phyloP scores from a whole-genome alignment of 805 yeast species.

The Lipomyces mesembrius region DNA sequence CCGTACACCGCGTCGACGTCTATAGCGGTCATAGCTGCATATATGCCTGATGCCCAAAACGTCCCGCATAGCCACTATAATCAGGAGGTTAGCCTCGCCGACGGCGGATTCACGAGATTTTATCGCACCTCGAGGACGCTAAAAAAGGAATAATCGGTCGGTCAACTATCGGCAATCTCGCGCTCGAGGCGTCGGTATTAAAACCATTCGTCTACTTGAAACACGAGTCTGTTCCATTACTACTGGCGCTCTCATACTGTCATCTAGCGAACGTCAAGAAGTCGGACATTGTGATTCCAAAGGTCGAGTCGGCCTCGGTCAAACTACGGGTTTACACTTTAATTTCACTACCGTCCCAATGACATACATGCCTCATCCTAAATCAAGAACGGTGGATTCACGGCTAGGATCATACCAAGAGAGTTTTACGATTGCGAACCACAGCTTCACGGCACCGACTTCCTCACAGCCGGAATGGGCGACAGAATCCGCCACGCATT shows the following conservation, averaged over 20 bases:
- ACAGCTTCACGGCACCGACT: neutral
- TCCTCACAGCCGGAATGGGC: conserved; percentile 14
- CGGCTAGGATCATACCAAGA: conserved; percentile 24
- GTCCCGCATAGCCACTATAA: conserved; percentile 19
- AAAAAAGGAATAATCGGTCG: conserved; percentile 16
- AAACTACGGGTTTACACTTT: conserved; percentile 23
- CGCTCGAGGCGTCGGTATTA: conserved; percentile 24
- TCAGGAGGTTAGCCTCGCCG: conserved; percentile 16
- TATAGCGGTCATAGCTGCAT: conserved; percentile 25
- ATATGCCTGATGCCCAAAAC: conserved; percentile 17
- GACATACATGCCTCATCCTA: conserved; percentile 27
- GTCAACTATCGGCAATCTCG: conserved; percentile 10
- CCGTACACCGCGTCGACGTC: conserved; percentile 6
- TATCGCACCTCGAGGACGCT: conserved; percentile 21
- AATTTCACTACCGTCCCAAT: conserved; percentile 17
- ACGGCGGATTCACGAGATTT: conserved; percentile 27
- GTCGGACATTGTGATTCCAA: conserved; percentile 11
- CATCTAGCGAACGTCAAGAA: neutral
- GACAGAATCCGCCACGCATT: conserved; percentile 12
- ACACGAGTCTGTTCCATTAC: conserved; percentile 17
- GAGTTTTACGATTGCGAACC: conserved; percentile 13
- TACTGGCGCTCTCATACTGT: conserved; percentile 20
- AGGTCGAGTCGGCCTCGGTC: conserved; percentile 24
- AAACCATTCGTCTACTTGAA: conserved; percentile 21
- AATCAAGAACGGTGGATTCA: conserved; percentile 23